Conservation (phyloP, 2,329 filamentous ascomycete species). For the Lasiodiplodia sp. region DNA sequence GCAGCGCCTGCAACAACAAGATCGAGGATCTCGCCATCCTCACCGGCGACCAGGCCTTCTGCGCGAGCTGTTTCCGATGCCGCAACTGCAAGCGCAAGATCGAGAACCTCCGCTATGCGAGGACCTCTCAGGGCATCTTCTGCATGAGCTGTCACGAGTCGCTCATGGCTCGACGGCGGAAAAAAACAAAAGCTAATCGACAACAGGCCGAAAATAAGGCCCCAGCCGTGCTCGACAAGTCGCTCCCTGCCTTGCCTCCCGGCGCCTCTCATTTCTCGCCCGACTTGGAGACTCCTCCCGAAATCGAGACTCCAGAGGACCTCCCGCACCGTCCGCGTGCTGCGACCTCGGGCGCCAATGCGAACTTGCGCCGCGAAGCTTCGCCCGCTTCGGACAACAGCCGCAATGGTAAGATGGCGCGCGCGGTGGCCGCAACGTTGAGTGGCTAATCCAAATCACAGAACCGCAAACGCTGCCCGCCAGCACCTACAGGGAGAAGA, state of each 20-base stretch:
- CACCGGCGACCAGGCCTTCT: slow-evolving; percentile 97
- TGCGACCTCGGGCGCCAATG: slow-evolving; percentile 32
- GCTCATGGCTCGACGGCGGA: slow-evolving; percentile 88
- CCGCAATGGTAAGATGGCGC: slow-evolving; percentile 43
- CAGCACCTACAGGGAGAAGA: slow-evolving; percentile 78
- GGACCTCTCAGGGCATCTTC: slow-evolving; percentile 97
- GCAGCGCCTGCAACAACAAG: slow-evolving; percentile 94
- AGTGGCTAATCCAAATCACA: slow-evolving; percentile 48
- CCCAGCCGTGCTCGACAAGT: slow-evolving; percentile 84
- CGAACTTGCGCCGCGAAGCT: slow-evolving; percentile 47
- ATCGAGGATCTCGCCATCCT: slow-evolving; percentile 98
- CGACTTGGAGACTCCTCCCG: slow-evolving; percentile 64
- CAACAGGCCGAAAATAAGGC: slow-evolving; percentile 40
- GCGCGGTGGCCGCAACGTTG: neutral
- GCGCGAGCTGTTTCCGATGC: slow-evolving; percentile 95
- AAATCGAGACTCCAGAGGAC: slow-evolving; percentile 66
- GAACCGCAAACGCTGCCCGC: slow-evolving; percentile 72
- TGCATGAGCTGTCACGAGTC: slow-evolving; percentile 99
- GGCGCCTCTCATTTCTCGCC: slow-evolving; percentile 70
- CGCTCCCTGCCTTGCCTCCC: slow-evolving; percentile 86
- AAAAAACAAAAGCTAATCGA: slow-evolving; percentile 72
- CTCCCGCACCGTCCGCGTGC: slow-evolving; percentile 35
- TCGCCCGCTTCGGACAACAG: slow-evolving; percentile 45
- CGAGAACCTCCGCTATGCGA: slow-evolving; percentile 95
- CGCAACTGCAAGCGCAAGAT: slow-evolving; percentile 99